A percentile compares a stretch with the other conserved stretches of the same genome.
Evolutionary conservation across 768 basidiomycete species (phyloP).

Genomic region (Mycena latifolia): DNA sequence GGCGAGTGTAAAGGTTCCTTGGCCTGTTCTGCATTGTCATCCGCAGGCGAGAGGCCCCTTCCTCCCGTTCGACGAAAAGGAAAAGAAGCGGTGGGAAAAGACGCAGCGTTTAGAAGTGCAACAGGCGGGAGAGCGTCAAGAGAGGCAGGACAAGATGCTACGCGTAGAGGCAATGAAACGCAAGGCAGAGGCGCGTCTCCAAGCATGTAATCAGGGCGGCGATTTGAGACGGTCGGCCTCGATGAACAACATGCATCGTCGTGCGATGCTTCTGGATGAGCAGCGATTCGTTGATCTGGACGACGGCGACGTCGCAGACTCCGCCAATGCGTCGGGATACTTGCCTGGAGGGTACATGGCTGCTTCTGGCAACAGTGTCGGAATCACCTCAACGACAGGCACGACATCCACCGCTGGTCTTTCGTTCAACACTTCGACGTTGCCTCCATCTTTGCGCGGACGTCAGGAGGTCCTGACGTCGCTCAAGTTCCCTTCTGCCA

Average conservation of each 20-base stretch:
- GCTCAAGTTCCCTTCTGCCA: constrained; percentile 57
- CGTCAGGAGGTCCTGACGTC: constrained; percentile 78
- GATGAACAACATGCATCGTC: constrained; percentile 80
- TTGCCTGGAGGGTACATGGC: constrained; percentile 78
- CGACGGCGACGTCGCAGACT: constrained; percentile 63
- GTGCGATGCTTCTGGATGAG: constrained; percentile 46
- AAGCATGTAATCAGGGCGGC: constrained; percentile 46
- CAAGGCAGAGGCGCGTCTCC: constrained; percentile 52
- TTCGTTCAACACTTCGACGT: constrained; percentile 57
- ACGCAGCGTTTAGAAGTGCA: constrained; percentile 60
- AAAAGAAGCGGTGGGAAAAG: constrained; percentile 76
- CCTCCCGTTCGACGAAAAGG: constrained; percentile 79
- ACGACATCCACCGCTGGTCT: constrained; percentile 79
- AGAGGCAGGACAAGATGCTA: constrained; percentile 44
- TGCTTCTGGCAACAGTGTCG: constrained; percentile 96
- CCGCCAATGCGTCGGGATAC: constrained; percentile 79
- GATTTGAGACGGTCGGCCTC: constrained; percentile 83
- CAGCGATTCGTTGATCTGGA: constrained; percentile 52
- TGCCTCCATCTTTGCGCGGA: constrained; percentile 67
- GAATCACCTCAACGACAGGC: constrained; percentile 90
- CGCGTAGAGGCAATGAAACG: constrained; percentile 52
- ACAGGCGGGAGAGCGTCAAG: constrained; percentile 54
- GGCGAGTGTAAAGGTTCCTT: constrained; percentile 66
- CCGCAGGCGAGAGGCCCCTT: constrained; percentile 82
- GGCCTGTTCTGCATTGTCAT: constrained; percentile 89